Conservation (phyloP, 257 asterid species). For the Eustoma russellianum region DNA sequence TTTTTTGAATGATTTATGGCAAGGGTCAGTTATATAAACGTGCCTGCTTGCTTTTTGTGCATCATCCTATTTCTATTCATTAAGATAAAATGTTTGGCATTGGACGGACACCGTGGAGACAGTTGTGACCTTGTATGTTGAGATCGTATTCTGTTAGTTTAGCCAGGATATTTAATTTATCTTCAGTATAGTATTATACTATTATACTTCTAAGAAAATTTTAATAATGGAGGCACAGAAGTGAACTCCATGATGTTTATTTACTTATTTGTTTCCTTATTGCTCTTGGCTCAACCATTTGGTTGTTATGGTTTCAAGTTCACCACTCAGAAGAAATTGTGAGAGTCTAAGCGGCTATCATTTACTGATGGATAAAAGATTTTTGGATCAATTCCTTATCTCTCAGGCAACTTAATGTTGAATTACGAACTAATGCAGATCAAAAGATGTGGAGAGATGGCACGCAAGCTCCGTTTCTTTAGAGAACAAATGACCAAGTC, state of each 20-base stretch:
- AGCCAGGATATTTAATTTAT: no score
- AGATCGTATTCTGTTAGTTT: no score
- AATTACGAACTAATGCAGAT: constrained; percentile 21
- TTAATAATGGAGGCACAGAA: neutral
- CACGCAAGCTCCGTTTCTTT: constrained; percentile 44
- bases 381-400: neutral
- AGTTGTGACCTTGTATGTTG: no score
- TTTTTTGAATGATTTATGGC: no score
- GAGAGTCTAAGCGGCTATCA: no score
- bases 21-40: no score
- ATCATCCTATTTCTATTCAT: no score
- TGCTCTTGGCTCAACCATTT: neutral
- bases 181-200: neutral
- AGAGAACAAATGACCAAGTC: constrained; percentile 47
- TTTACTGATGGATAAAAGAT: neutral
- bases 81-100: no score
- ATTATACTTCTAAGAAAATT: no score
- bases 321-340: neutral
- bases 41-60: no score
- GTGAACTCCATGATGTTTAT: neutral
- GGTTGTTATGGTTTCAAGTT: neutral
- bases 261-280: neutral
- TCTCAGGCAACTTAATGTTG: neutral
- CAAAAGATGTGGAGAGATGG: constrained; percentile 60
- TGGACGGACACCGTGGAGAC: no score